Conservation (phyloP, 495 filamentous ascomycete species). For the Talaromyces adpressus region DNA sequence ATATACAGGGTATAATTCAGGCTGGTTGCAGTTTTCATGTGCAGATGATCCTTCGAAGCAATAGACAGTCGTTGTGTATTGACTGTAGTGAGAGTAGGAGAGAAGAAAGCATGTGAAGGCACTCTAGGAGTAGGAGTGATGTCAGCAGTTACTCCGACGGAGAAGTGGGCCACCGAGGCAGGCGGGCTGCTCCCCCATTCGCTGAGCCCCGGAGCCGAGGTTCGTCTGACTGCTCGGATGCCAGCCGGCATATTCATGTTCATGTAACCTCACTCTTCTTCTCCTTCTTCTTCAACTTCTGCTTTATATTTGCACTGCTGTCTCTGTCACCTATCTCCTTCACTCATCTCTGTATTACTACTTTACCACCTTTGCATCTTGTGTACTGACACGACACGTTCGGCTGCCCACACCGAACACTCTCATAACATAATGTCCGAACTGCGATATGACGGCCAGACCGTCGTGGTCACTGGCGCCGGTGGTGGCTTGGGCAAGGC, state of each 20-base stretch:
- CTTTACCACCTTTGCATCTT: neutral
- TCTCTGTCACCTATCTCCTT: neutral
- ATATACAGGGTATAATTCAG: neutral
- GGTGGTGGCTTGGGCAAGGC: constrained; percentile 91
- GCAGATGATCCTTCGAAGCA: neutral
- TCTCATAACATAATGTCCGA: constrained; percentile 52
- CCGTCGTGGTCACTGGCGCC: constrained; percentile 93
- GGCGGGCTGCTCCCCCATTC: constrained; percentile 2
- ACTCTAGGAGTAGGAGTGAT: neutral
- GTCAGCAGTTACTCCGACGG: constrained; percentile 1
- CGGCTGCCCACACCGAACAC: neutral
- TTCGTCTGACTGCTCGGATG: constrained; percentile 30
- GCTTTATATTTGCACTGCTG: constrained; percentile 10
- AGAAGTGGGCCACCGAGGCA: neutral
- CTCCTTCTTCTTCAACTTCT: constrained; percentile 22
- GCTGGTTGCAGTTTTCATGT: neutral
- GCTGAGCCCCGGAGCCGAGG: constrained; percentile 25
- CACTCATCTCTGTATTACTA: neutral
- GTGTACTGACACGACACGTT: neutral
- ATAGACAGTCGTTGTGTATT: neutral
- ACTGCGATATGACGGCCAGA: constrained; percentile 92
- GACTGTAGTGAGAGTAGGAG: too few species aligned
- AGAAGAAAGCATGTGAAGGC: neutral
- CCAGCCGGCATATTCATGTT: constrained; percentile 12
- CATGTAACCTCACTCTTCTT: constrained; percentile 13